Percentiles rank a stretch among this genome's conserved stretches.
Evolutionary conservation across 345 rosid species (phyloP).

Genomic region (Clausena lansium): DNA sequence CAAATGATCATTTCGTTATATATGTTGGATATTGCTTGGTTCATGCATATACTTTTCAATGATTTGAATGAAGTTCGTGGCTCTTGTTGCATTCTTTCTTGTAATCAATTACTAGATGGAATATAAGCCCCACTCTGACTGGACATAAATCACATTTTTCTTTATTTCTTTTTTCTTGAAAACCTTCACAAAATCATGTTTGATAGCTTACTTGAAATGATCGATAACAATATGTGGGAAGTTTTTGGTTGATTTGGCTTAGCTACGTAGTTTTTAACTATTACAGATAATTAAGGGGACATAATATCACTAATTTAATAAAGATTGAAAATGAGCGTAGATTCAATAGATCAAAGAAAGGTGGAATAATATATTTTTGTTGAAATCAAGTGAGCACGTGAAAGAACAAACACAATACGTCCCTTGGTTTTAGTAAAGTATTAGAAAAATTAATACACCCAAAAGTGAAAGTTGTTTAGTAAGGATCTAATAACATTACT

Average conservation of each 20-base stretch:
- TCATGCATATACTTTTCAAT: conserved; percentile 3
- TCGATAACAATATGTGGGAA: too few relatives aligned
- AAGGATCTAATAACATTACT: neutral
- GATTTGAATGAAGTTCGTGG: neutral
- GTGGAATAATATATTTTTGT: too few relatives aligned
- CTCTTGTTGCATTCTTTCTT: neutral
- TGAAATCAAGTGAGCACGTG: neutral
- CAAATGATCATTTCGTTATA: neutral
- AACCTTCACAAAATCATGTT: neutral
- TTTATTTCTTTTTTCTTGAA: neutral
- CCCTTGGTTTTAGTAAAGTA: neutral
- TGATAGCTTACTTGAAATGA: neutral
- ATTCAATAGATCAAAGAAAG: too few relatives aligned
- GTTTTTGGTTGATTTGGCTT: too few relatives aligned
- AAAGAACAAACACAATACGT: too few relatives aligned
- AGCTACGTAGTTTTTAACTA: neutral
- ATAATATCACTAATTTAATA: too few relatives aligned
- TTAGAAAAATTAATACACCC: too few relatives aligned
- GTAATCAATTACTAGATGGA: neutral
- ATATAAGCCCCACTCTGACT: neutral
- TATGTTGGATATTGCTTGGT: neutral
- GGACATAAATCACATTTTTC: neutral
- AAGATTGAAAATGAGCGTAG: too few relatives aligned
- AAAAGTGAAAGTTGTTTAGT: neutral
- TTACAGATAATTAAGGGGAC: too few relatives aligned